A percentile compares a stretch with the other conserved stretches of the same genome.
Conservation (phyloP, 2,329 filamentous ascomycete species). For the Neoarthrinium moseri region DNA sequence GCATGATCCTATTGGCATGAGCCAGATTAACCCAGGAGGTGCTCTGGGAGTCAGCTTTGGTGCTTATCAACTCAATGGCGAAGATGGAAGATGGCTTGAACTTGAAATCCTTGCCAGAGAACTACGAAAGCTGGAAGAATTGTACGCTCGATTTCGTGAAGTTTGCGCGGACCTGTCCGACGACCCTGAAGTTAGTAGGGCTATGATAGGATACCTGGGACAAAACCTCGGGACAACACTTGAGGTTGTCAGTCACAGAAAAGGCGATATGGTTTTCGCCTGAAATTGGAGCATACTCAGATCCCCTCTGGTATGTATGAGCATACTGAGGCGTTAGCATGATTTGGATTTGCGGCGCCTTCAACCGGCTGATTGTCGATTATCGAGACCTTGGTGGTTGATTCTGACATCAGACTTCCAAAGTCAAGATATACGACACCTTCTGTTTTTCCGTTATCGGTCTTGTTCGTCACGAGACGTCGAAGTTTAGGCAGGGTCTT, state of each 20-base stretch:
- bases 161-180: constrained; percentile 38
- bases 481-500: neutral
- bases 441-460: too few species aligned
- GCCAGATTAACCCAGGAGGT: constrained; percentile 13
- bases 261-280: constrained; percentile 27
- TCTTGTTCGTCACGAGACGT: too few species aligned
- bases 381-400: too few species aligned
- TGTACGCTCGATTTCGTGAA: constrained; percentile 43
- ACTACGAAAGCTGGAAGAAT: constrained; percentile 44
- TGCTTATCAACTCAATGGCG: constrained; percentile 42
- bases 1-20: constrained; percentile 16
- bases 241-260: constrained; percentile 38
- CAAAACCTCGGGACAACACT: constrained; percentile 41
- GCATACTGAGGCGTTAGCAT: too few species aligned
- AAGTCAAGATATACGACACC: too few species aligned
- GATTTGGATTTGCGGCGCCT: too few species aligned
- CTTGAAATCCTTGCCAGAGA: constrained; percentile 48
- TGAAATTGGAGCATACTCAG: neutral
- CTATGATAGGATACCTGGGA: constrained; percentile 44
- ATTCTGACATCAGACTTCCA: too few species aligned
- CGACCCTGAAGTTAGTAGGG: constrained; percentile 41
- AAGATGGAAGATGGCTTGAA: constrained; percentile 46
- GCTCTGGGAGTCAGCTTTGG: constrained; percentile 40
- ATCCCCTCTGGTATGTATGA: too few species aligned
- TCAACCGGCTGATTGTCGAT: too few species aligned